Base-by-base conservation (phyloP, 1,139 yeast genomes). In the Suhomyces wounanorum region DNA sequence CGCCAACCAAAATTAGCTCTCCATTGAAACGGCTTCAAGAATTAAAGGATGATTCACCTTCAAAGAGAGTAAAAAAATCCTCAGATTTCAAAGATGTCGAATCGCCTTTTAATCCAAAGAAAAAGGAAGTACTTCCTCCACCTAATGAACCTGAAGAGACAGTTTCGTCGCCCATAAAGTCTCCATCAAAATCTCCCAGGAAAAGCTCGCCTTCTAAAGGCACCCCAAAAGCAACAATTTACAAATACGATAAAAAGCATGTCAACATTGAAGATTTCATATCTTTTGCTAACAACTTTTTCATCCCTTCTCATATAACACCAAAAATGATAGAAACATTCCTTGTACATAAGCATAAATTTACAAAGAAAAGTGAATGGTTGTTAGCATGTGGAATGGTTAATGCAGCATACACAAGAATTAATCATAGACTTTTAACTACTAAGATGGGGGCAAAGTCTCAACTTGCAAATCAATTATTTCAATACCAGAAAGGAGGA, bases 361-460 rank as follows among this genome's bases (percentile, higher is more conserved):
- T 85, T 47, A 59, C 62, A 16, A 76, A 73, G 55, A 79, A 79
- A 45, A 82, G 79, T 51, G 86, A 85, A 42, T 86, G 91, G 89
- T 81, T 84, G 14, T 64, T 86, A 28, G 81, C 86, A 1, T 84
- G 89, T 63, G 92, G 91, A 0, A 64, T 86, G 55, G 73, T 85
- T 0, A 74, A 85, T 40, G 79, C 85, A 7, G 84, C 85, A 13
- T 84, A 82, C 48, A 69, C 75, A 13, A 70, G 85, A 13, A 74
- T 85, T 36, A 83, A 84, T 61, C 77, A 79, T 52, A 70, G 70
- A 23, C 62, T 75, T 28, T 66, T 85, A 16, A 63, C 69, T 9
- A 62, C 68, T 10, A 78, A 75, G 47, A 70, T 84, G 9, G 83
- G 87, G 1, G 73, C 81, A 25, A 78, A 73, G 50, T 65, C 77